Conservation (phyloP, 352 stramenopile genomes). For the Phytophthora cactorum region DNA sequence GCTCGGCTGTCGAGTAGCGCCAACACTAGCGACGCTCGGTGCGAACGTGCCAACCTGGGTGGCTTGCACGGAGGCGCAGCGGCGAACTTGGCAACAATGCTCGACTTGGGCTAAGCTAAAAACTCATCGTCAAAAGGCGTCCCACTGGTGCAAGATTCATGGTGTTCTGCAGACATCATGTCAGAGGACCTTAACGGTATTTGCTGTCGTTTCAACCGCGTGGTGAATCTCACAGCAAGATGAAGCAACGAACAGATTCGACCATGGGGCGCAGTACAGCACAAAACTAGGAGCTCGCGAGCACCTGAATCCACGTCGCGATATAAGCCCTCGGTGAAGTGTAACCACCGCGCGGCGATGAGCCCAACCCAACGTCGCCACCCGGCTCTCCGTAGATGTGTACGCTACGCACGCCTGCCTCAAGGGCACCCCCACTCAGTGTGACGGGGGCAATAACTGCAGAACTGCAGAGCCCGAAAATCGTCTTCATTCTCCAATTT, state of each 20-base stretch:
- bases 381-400: conserved; percentile 8
- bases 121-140: neutral
- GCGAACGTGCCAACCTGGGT: too few species aligned
- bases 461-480: neutral
- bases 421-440: conserved; percentile 20
- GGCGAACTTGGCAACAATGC: too few species aligned
- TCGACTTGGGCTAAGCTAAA: too few species aligned
- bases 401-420: conserved; percentile 9
- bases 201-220: conserved; percentile 3
- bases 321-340: too few species aligned
- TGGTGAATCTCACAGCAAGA: conserved; percentile 14
- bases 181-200: conserved; percentile 17
- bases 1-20: too few species aligned
- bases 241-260: conserved; percentile 15
- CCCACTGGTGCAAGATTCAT: conserved; percentile 9
- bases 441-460: conserved; percentile 7
- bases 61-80: too few species aligned
- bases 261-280: neutral
- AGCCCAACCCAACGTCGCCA: conserved; percentile 15
- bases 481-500: conserved; percentile 22
- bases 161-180: conserved; percentile 4
- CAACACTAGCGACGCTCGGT: too few species aligned
- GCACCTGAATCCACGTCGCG: conserved; percentile 8
- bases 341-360: conserved; percentile 16
- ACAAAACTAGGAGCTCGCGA: neutral